Evolutionary conservation across 1,284 basidiomycete genomes (phyloP).

Genomic region (Ceratobasidium sp.): DNA sequence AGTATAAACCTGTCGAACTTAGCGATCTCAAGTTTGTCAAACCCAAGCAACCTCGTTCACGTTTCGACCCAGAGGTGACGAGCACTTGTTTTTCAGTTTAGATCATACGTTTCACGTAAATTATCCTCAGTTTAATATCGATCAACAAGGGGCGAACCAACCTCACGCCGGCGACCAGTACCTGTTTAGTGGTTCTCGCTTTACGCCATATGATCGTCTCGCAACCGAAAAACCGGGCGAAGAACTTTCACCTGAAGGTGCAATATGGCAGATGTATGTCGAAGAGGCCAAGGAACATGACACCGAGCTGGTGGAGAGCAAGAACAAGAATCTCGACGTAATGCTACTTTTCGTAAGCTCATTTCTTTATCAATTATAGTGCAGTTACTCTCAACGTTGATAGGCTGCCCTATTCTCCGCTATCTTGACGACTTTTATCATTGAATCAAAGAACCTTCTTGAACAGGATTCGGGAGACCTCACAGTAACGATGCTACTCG

Average conservation of each 20-base stretch:
- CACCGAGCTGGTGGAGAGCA: neutral
- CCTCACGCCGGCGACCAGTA: neutral
- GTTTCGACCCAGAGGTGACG: no score
- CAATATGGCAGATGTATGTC: conserved; percentile 3
- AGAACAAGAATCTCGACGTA: neutral
- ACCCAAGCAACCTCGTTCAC: neutral
- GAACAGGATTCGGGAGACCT: neutral
- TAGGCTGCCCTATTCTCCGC: conserved; percentile 21
- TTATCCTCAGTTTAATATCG: neutral
- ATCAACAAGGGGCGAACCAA: neutral
- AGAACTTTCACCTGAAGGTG: neutral
- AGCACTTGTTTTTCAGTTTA: no score
- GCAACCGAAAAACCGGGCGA: neutral
- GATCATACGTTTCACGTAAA: no score
- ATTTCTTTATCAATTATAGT: neutral
- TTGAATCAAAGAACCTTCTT: conserved; percentile 14
- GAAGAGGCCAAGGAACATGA: conserved; percentile 1
- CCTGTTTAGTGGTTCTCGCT: neutral
- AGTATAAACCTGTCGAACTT: neutral
- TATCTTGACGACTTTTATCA: conserved; percentile 17
- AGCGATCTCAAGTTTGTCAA: conserved; percentile 16
- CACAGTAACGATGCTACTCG: neutral
- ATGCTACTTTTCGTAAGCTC: neutral
- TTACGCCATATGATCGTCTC: neutral
- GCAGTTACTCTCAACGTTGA: no score